These are phyloP conservation scores for Bothia castanella DNA, from an alignment of 1,284 basidiomycete species.

Conservation along the genomic window DNA sequence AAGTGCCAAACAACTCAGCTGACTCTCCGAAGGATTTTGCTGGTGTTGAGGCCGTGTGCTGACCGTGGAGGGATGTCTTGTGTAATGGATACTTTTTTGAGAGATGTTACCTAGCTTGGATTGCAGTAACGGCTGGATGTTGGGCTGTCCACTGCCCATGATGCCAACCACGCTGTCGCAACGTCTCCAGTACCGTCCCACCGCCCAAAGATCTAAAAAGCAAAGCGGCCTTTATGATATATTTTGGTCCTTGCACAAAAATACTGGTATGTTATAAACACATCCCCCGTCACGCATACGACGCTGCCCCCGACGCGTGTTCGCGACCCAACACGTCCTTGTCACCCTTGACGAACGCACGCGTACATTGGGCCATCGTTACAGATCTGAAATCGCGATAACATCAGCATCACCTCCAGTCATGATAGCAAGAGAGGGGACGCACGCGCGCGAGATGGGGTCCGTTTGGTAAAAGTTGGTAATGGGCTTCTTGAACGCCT, in stretches of 20 bases:
- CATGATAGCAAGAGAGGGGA: constrained; percentile 22
- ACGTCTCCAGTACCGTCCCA: neutral
- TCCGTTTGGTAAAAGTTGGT: constrained; percentile 97
- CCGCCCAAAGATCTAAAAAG: neutral
- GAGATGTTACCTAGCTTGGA: too few relatives aligned
- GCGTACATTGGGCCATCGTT: constrained; percentile 84
- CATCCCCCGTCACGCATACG: constrained; percentile 40
- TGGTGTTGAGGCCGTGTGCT: constrained; percentile 17
- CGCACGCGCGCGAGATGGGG: constrained; percentile 79
- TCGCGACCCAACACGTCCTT: constrained; percentile 41
- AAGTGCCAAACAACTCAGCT: neutral
- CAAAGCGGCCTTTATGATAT: constrained; percentile 5
- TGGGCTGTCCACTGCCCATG: too few relatives aligned
- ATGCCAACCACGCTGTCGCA: too few relatives aligned
- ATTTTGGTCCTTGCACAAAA: constrained; percentile 10
- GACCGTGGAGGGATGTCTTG: too few relatives aligned
- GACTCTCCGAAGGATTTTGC: constrained; percentile 14
- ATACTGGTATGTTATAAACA: constrained; percentile 1
- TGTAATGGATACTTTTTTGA: too few relatives aligned
- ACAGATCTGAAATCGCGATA: constrained; percentile 57
- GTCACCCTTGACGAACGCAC: constrained; percentile 70
- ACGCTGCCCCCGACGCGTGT: constrained; percentile 36
- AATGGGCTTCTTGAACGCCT: constrained; percentile 78
- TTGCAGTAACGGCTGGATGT: too few relatives aligned
- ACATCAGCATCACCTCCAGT: neutral